Evolutionary conservation across 2,329 filamentous ascomycete species (phyloP), one percentile per base, ranked within the genome.

Genomic region (Alternaria conjuncta): DNA sequence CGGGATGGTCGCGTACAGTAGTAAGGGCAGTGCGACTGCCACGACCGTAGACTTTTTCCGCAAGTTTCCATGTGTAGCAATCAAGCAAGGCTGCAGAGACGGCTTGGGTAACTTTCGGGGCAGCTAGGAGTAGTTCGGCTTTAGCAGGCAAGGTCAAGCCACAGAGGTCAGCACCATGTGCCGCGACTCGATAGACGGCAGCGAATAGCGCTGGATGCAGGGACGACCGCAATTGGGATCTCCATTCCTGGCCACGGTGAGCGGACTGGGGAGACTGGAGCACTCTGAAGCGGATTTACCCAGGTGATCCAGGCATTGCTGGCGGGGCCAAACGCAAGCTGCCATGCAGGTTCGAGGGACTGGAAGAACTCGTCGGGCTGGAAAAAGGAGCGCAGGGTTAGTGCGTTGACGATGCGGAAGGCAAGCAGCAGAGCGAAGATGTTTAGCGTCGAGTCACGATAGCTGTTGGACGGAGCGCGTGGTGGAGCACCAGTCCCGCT

Each of bases 341-440:
- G 85, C 94, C 95, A 98, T 70, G 96, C 96, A 57, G 96, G 95
- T 82, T 99, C 96, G 47, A 98, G 87, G 2, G 94, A 92, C 78
- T 99, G 96, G 76, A 96, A 99, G 84, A 93, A 98, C 81, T 99
- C 96, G 83, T 99, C 96, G 26, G 96, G 96, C 80, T 99, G 96
- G 82, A 99, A 99, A 80, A 97, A 99, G 20, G 96, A 98, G 69
- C 88, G 85, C 61, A 96, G 84, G 66, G 86, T 88, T 71, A 96
- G 85, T 30, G 93, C 90, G 82, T 97, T 97, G 78, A 92, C 79
- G 68, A 95, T 86, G 58, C 96, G 92, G 67, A 97, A 87, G 44
- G 88, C 84, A 69, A 97, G 71, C 54, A 88, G 69, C 64, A 77
- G 67, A 11, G 71, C 66, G 55, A 79, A 71, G 59, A 76, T 47